Conservation (phyloP, 1,139 yeast genomes). For the Kodamaea sp. region DNA sequence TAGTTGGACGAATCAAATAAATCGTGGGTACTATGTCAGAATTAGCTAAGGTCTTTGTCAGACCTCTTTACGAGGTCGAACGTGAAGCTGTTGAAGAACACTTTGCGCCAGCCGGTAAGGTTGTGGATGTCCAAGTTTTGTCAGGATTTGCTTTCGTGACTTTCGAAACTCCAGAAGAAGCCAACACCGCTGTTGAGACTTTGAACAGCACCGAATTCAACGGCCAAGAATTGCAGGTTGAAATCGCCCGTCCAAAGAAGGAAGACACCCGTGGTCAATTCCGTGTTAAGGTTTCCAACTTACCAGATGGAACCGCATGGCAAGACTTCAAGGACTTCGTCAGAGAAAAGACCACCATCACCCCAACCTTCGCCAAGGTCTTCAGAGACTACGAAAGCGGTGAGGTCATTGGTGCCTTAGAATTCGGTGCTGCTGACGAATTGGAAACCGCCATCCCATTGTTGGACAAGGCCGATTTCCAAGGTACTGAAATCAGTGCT, state of each 20-base stretch:
- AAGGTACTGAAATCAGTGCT: constrained; percentile 64
- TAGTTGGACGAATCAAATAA: background rate
- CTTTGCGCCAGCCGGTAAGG: constrained; percentile 64
- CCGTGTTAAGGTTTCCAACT: constrained; percentile 66
- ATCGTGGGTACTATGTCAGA: constrained; percentile 21
- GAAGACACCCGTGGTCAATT: constrained; percentile 67
- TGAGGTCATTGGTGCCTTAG: constrained; percentile 76
- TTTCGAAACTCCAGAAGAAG: constrained; percentile 65
- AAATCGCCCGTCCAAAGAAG: constrained; percentile 64
- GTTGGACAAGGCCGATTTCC: constrained; percentile 70
- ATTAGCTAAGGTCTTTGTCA: constrained; percentile 40
- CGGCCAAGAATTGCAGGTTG: constrained; percentile 67
- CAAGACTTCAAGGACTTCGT: constrained; percentile 83
- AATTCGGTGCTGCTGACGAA: constrained; percentile 74
- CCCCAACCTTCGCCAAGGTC: constrained; percentile 74
- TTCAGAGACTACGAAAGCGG: constrained; percentile 58
- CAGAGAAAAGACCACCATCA: constrained; percentile 63
- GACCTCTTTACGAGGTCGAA: constrained; percentile 44
- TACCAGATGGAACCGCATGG: constrained; percentile 81
- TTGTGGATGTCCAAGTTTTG: constrained; percentile 67
- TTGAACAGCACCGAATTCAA: constrained; percentile 57
- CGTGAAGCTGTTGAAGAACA: constrained; percentile 67
- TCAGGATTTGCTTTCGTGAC: constrained; percentile 79
- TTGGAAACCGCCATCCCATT: constrained; percentile 67
- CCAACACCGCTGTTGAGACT: constrained; percentile 64